Evolutionary conservation across 2,329 filamentous ascomycete genomes (phyloP).

Genomic region (Fusarium clavum): DNA sequence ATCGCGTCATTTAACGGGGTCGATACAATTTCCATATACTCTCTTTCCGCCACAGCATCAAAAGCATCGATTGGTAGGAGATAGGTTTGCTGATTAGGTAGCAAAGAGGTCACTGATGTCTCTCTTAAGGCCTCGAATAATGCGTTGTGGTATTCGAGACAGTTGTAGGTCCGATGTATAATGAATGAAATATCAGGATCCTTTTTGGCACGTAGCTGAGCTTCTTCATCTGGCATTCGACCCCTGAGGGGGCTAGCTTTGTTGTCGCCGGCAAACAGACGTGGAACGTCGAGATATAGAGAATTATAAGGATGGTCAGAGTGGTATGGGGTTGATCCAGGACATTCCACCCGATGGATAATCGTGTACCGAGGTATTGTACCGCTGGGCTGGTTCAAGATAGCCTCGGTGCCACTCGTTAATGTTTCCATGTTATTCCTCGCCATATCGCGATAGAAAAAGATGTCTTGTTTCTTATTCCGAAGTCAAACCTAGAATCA

Average conservation of each 20-base stretch:
- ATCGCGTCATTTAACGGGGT: neutral
- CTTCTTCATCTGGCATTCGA: neutral
- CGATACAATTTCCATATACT: neutral
- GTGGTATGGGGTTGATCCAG: neutral
- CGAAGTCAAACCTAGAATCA: fast-evolving
- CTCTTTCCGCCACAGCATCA: neutral
- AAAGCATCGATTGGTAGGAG: neutral
- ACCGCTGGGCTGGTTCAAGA: fast-evolving
- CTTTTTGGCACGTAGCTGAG: neutral
- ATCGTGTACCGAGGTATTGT: neutral
- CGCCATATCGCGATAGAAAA: fast-evolving
- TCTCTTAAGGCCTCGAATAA: neutral
- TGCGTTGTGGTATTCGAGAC: neutral
- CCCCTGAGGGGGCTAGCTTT: fast-evolving
- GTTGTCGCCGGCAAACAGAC: neutral
- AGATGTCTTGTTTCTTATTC: neutral
- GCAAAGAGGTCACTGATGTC: neutral
- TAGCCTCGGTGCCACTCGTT: neutral
- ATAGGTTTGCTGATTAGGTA: fast-evolving
- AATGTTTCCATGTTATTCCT: fast-evolving
- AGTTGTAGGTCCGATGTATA: neutral
- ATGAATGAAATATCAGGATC: neutral
- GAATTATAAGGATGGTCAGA: neutral
- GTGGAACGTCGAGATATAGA: neutral
- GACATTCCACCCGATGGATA: neutral